phyloP scores from a whole-genome alignment of 1,284 basidiomycete genomes.

The Trichosporon sp. region DNA sequence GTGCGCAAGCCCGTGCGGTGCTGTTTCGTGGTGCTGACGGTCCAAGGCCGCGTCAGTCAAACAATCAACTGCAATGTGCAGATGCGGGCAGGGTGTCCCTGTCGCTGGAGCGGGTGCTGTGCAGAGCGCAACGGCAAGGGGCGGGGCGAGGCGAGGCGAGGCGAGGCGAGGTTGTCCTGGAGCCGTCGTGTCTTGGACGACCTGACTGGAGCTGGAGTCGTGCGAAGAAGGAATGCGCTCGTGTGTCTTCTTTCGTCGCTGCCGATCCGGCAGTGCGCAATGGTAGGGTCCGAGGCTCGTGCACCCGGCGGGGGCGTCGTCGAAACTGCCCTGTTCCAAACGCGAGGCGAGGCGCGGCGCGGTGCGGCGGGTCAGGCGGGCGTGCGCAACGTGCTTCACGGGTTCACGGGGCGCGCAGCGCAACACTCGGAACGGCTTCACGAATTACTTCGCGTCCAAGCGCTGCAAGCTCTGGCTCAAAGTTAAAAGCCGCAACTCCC shows the following conservation, averaged over 20 bases:
- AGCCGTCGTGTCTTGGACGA: background rate
- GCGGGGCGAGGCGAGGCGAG: background rate
- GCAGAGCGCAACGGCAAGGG: background rate
- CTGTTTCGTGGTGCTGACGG: background rate
- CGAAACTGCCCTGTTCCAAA: background rate
- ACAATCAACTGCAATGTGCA: background rate
- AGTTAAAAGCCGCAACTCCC: background rate
- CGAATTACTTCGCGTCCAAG: background rate
- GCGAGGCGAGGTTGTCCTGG: background rate
- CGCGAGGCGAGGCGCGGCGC: background rate
- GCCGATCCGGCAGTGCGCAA: background rate
- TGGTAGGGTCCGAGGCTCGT: conserved; percentile 1
- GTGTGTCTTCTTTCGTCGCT: background rate
- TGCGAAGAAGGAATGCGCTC: background rate
- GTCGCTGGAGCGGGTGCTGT: background rate
- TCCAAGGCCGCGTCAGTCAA: background rate
- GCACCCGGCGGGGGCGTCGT: background rate
- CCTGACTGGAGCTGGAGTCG: background rate
- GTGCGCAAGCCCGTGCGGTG: background rate
- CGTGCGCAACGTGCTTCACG: background rate
- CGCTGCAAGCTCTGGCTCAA: background rate
- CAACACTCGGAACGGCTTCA: background rate
- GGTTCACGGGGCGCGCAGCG: background rate
- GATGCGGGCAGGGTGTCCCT: background rate
- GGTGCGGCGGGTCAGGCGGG: background rate